Base-by-base conservation (phyloP, 805 yeast species). In the Lipomyces chichibuensis region DNA sequence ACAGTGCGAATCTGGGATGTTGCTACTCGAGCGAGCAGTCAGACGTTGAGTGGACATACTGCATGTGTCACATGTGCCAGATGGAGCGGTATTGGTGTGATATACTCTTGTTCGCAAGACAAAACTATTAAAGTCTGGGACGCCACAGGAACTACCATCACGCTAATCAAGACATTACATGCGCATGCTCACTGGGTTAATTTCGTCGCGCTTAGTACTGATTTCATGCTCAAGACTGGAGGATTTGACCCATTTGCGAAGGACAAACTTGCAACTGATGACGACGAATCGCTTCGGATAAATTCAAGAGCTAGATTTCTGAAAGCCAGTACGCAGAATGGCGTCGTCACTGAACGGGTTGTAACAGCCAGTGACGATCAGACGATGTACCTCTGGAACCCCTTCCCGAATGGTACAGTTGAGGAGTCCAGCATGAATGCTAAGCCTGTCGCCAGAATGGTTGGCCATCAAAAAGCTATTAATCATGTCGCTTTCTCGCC, bases 131-230 rank as follows among this genome's bases (percentile, higher is more conserved):
- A 88, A 77, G 91, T 90, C 0, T 95, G 99, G 99, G 94, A 91
- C 74, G 86, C 71, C 5, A 39, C 63, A 20, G 65, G 60, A 7
- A 57, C 53, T 14, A 57, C 49, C 4, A 49, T 60, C 3, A 60
- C 53, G 33, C 57, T 68, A n/a, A 37, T 68, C 25, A 58, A 90
- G 76, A 87, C 92, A 2, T 80, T 95, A 71, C 88, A 88, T 76
- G 85, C 95, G 56, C 99, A 95, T 77, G 98, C 96, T 1, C 99
- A 95, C 79, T 95, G 99, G 99, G 95, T 95, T 59, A 95, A 95
- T 77, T 98, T 94, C 79, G 81, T 95, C 66, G 90, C 97, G 0
- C 80, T 95, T 55, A 90, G 97, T 1, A 94, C 98, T 0, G 99
- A 95, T 74, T 89, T 88, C 75, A 96, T 88, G 0, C 80, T 95